These are phyloP conservation scores for Tylopilus orsonianus DNA, from an alignment of 1,284 basidiomycete species.

Conservation along the genomic window DNA sequence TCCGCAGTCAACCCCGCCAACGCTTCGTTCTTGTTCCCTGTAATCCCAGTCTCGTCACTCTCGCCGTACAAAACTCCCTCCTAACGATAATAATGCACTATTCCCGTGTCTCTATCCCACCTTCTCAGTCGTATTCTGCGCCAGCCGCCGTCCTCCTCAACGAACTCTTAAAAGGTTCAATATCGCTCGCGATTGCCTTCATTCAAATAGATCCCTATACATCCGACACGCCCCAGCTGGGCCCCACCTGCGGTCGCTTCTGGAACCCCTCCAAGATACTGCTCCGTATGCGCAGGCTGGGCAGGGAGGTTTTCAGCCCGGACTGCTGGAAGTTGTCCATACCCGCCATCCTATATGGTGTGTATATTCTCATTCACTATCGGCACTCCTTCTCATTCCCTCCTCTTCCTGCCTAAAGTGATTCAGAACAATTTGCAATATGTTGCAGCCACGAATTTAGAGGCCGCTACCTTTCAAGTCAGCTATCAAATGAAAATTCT, in stretches of 20 bases:
- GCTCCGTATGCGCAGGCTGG: slow-evolving; percentile 43
- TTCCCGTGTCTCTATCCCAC: slow-evolving; percentile 81
- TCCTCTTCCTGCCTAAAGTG: slow-evolving; percentile 42
- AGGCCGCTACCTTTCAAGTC: slow-evolving; percentile 93
- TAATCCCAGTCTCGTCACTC: slow-evolving; percentile 71
- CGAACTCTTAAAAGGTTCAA: slow-evolving; percentile 88
- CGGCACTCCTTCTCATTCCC: background rate
- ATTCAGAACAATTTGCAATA: slow-evolving; percentile 97
- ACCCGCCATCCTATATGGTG: slow-evolving; percentile 74
- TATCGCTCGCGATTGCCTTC: slow-evolving; percentile 69
- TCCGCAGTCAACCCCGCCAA: slow-evolving; percentile 7
- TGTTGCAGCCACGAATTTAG: slow-evolving; percentile 89
- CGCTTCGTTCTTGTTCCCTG: background rate
- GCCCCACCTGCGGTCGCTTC: slow-evolving; percentile 26
- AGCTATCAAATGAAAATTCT: slow-evolving; percentile 98
- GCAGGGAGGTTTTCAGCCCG: slow-evolving; percentile 54
- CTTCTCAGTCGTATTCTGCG: slow-evolving; percentile 81
- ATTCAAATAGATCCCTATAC: slow-evolving; percentile 39
- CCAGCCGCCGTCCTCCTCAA: slow-evolving; percentile 91
- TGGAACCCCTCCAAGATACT: slow-evolving; percentile 39
- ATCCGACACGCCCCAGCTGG: slow-evolving; percentile 31
- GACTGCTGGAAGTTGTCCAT: slow-evolving; percentile 84
- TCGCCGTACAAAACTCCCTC: slow-evolving; percentile 91
- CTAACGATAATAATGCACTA: slow-evolving; percentile 94
- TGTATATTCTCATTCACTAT: slow-evolving; percentile 6